Evolutionary conservation across 1,139 yeast species (phyloP).

Genomic region (Yamadazyma siamensis): DNA sequence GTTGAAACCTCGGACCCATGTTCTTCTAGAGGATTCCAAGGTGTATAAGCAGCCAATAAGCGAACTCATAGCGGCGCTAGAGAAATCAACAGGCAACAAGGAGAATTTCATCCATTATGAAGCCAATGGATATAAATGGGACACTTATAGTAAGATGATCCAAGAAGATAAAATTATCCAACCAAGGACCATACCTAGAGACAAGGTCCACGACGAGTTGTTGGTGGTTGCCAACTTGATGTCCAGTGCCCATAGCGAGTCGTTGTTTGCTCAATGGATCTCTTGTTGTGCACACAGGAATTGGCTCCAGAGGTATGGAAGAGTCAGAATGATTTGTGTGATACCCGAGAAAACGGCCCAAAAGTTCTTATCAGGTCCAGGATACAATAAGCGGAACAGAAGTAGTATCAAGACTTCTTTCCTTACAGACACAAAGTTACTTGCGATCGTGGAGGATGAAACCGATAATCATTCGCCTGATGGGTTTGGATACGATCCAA

Average conservation of each 20-base stretch:
- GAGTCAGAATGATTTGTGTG: conserved; percentile 68
- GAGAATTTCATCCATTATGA: conserved; percentile 30
- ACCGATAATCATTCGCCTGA: conserved; percentile 19
- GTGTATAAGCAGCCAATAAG: conserved; percentile 31
- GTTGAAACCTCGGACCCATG: conserved; percentile 57
- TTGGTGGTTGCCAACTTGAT: conserved; percentile 66
- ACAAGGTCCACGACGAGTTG: conserved; percentile 57
- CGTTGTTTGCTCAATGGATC: conserved; percentile 72
- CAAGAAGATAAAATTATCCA: conserved; percentile 36
- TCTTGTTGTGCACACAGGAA: conserved; percentile 65
- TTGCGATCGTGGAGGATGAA: conserved; percentile 41
- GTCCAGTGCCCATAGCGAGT: conserved; percentile 50
- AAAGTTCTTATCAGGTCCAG: conserved; percentile 55
- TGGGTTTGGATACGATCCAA: conserved; percentile 37
- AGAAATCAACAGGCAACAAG: conserved; percentile 18
- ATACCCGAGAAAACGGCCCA: conserved; percentile 56
- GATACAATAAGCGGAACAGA: conserved; percentile 47
- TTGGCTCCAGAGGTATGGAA: conserved; percentile 75
- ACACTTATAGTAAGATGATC: conserved; percentile 46
- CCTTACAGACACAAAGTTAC: conserved; percentile 48
- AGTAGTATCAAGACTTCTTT: conserved; percentile 61
- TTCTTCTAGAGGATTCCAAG: conserved; percentile 53
- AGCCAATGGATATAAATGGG: conserved; percentile 66
- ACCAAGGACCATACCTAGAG: conserved; percentile 39
- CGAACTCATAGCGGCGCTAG: conserved; percentile 19